A percentile compares a stretch with the other conserved stretches of the same genome.
phyloP scores from a whole-genome alignment of 1,139 yeast genomes.

The Blastobotrys capitulatus region DNA sequence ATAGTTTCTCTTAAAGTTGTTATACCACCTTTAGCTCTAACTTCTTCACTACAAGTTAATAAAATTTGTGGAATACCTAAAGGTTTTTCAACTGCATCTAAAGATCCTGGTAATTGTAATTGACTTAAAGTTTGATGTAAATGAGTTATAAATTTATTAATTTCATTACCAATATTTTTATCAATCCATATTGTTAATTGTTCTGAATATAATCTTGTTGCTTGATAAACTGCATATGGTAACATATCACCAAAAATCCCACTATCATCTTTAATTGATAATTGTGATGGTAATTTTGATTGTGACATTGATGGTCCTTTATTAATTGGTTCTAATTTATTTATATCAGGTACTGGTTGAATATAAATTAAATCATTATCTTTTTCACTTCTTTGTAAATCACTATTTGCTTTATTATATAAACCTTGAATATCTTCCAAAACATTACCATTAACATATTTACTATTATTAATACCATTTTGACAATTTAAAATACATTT shows the following conservation, averaged over 20 bases:
- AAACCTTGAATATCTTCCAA: slow-evolving; percentile 48
- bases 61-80: slow-evolving; percentile 57
- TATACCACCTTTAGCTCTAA: slow-evolving; percentile 53
- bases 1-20: slow-evolving; percentile 40
- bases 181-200: slow-evolving; percentile 55
- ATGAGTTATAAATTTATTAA: slow-evolving; percentile 45
- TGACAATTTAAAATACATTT: slow-evolving; percentile 38
- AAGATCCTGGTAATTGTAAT: slow-evolving; percentile 49
- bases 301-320: slow-evolving; percentile 53
- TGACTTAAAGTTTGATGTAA: slow-evolving; percentile 35
- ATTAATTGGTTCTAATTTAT: slow-evolving; percentile 41
- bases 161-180: slow-evolving; percentile 47
- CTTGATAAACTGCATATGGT: slow-evolving; percentile 63
- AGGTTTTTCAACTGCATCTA: slow-evolving; percentile 61
- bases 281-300: slow-evolving; percentile 39
- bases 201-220: slow-evolving; percentile 63
- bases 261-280: slow-evolving; percentile 12
- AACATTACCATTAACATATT: slow-evolving; percentile 42
- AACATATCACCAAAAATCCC: slow-evolving; percentile 51
- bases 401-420: slow-evolving; percentile 39
- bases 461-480: slow-evolving; percentile 34
- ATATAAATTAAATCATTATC: slow-evolving; percentile 80
- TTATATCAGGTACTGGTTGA: slow-evolving; percentile 51
- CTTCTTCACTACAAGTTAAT: slow-evolving; percentile 48
- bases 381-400: slow-evolving; percentile 55